A percentile compares a stretch with the other conserved stretches of the same genome.
These are phyloP conservation scores for Teratosphaeria destructans DNA, from an alignment of 2,329 filamentous ascomycete genomes.

Conservation along the genomic window DNA sequence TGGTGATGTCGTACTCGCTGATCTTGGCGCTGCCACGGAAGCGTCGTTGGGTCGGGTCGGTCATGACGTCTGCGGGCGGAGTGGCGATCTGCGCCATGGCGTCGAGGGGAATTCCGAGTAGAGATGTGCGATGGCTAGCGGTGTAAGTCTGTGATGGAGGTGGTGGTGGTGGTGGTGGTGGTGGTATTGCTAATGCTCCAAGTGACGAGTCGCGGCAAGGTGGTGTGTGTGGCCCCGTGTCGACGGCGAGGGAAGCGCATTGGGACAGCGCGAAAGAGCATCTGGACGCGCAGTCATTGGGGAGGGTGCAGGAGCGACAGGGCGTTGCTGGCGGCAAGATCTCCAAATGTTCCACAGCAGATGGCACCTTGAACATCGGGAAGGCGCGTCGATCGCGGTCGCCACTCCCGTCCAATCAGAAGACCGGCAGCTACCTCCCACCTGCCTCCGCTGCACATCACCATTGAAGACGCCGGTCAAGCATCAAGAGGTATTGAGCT, in stretches of 20 bases:
- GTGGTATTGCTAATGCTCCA: background rate
- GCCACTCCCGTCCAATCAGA: background rate
- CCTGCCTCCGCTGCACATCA: background rate
- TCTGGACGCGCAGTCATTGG: background rate
- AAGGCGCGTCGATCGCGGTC: background rate
- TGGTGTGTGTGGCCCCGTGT: background rate
- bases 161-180: background rate
- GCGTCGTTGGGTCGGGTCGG: conserved; percentile 42
- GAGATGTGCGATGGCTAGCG: background rate
- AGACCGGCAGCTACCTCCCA: background rate
- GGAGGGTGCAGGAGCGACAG: no score
- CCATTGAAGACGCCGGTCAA: background rate
- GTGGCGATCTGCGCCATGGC: conserved; percentile 39
- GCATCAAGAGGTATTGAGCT: background rate
- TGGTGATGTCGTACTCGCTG: conserved; percentile 65
- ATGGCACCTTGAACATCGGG: background rate
- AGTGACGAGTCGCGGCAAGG: background rate
- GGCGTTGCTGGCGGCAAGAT: no score
- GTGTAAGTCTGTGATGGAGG: background rate
- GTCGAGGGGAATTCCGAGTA: conserved; percentile 15
- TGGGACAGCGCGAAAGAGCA: background rate
- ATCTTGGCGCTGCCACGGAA: conserved; percentile 83
- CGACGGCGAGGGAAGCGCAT: background rate
- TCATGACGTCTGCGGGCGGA: conserved; percentile 20
- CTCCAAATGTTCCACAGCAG: background rate